Evolutionary conservation across 164 flowering plant species (phyloP).

Genomic region (Malania oleifera): DNA sequence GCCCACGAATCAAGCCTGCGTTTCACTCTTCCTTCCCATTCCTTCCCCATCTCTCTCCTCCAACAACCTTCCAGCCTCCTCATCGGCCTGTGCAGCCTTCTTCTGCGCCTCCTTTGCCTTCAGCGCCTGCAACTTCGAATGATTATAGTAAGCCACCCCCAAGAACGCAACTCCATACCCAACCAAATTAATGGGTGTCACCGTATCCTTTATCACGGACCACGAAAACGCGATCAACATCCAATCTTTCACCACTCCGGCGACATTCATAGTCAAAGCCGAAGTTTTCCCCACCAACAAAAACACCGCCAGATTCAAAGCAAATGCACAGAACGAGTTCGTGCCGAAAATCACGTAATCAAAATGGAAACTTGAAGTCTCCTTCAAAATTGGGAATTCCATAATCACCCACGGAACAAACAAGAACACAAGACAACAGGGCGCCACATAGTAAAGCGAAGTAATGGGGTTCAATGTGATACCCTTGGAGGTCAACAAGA

Average conservation of each 20-base stretch:
- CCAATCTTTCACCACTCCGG: conserved; percentile 52
- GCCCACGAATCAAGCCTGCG: conserved; percentile 1
- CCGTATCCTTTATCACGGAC: conserved; percentile 44
- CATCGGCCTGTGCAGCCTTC: conserved; percentile 27
- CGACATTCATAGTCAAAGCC: conserved; percentile 45
- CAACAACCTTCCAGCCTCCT: conserved; percentile 37
- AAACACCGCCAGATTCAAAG: conserved; percentile 39
- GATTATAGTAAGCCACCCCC: conserved; percentile 42
- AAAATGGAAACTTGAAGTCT: conserved; percentile 25
- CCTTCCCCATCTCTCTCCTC: conserved; percentile 32
- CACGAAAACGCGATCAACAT: conserved; percentile 43
- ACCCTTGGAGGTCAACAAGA: conserved; percentile 37
- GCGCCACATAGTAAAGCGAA: conserved; percentile 42
- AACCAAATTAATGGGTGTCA: conserved; percentile 34
- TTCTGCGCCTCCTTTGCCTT: conserved; percentile 45
- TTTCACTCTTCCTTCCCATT: conserved; percentile 1
- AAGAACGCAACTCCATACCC: conserved; percentile 44
- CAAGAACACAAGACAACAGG: conserved; percentile 38
- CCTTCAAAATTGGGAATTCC: conserved; percentile 30
- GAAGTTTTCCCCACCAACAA: conserved; percentile 42
- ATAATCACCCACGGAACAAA: conserved; percentile 37
- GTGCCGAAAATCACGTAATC: conserved; percentile 38
- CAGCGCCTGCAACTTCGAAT: conserved; percentile 38
- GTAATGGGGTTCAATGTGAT: conserved; percentile 38
- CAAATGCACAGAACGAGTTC: conserved; percentile 40